Conservation (phyloP, 2,329 filamentous ascomycete species). For the Coniella lustricola region DNA sequence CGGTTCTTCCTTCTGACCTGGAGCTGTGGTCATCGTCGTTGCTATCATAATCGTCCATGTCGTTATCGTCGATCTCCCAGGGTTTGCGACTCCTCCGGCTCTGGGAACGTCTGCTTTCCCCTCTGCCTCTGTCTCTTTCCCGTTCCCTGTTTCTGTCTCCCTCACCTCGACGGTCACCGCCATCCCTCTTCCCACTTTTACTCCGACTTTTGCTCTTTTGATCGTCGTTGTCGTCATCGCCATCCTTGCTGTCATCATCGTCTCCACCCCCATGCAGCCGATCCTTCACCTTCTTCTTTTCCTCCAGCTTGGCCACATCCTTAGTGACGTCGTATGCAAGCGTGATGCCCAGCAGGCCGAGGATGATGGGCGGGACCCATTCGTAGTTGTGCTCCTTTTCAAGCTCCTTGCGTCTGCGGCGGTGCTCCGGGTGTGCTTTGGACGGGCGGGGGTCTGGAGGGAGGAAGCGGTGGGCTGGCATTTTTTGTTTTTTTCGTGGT, state of each 20-base stretch:
- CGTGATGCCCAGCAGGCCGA: conserved; percentile 30
- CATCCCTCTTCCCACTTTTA: not conserved
- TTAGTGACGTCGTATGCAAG: conserved; percentile 35
- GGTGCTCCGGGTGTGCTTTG: conserved; percentile 31
- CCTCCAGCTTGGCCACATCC: conserved; percentile 30
- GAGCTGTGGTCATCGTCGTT: not conserved
- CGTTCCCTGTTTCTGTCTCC: not conserved
- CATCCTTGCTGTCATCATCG: not conserved
- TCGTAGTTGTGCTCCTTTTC: conserved; percentile 35
- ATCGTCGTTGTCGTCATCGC: not conserved
- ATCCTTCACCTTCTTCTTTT: conserved; percentile 17
- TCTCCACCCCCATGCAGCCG: not conserved
- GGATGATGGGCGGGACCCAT: conserved; percentile 32
- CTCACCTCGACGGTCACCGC: not conserved
- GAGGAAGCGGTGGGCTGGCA: conserved; percentile 13
- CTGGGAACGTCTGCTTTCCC: no score
- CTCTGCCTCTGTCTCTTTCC: no score
- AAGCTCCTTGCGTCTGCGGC: conserved; percentile 29
- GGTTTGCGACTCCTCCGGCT: not conserved
- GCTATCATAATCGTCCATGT: not conserved
- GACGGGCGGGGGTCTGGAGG: conserved; percentile 28
- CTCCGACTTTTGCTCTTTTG: not conserved
- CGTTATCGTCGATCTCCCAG: not conserved
- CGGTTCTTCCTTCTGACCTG: no score
- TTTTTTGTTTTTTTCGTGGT: not conserved